These are phyloP conservation scores for Zea luxurians DNA, from an alignment of 176 grass and related monocot species.

Conservation along the genomic window DNA sequence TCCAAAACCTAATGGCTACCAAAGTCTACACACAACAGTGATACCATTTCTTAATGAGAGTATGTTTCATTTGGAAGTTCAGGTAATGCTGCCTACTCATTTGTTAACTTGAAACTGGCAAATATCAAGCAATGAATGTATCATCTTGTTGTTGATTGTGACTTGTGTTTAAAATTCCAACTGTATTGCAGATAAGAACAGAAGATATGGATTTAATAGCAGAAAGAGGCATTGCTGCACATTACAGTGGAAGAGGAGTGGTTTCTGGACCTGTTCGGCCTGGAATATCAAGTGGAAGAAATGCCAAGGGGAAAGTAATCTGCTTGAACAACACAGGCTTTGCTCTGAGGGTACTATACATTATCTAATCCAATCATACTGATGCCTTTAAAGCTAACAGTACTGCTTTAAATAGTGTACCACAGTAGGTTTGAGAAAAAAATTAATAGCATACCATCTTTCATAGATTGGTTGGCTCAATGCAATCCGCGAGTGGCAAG, in stretches of 20 bases:
- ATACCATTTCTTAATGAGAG: constrained; percentile 99
- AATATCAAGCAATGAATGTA: constrained; percentile 24
- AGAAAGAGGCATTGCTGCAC: constrained; percentile 97
- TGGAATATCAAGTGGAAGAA: constrained; percentile 67
- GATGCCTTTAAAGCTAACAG: constrained; percentile 21
- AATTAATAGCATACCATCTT: constrained; percentile 23
- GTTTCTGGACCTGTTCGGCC: constrained; percentile 59
- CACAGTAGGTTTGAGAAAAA: background rate
- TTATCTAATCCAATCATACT: constrained; percentile 27
- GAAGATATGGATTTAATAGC: constrained; percentile 99
- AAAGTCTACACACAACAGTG: constrained; percentile 94
- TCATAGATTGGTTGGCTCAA: constrained; percentile 97
- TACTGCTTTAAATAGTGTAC: constrained; percentile 12
- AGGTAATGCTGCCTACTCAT: constrained; percentile 49
- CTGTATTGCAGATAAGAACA: constrained; percentile 83
- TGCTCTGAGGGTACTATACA: constrained; percentile 76
- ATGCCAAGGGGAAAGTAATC: constrained; percentile 72
- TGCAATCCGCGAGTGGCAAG: constrained; percentile 98
- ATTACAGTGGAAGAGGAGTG: constrained; percentile 83
- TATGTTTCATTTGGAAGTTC: constrained; percentile 98
- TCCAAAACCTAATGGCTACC: constrained; percentile 96
- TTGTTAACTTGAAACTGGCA: constrained; percentile 31
- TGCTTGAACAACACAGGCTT: constrained; percentile 80
- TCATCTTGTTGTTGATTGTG: background rate
- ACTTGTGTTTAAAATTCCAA: constrained; percentile 19